Evolutionary conservation across 306 rosid genomes (phyloP).

Genomic region (Vigna hirtella): DNA sequence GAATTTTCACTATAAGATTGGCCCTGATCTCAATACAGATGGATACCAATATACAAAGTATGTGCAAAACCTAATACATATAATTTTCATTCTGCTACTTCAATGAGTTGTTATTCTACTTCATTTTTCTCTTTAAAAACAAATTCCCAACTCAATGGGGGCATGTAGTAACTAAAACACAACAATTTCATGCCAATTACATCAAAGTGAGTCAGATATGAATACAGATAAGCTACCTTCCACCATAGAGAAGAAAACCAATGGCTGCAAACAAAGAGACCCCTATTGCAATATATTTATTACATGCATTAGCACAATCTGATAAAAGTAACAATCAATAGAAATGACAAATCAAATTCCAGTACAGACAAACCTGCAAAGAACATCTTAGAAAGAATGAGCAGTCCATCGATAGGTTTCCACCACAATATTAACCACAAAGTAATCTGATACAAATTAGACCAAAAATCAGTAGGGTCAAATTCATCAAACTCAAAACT

Average conservation of each 20-base stretch:
- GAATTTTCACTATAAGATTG: not conserved
- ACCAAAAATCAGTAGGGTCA: conserved; percentile 31
- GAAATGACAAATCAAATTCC: not conserved
- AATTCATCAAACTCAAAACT: conserved; percentile 36
- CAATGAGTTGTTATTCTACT: not conserved
- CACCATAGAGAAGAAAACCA: conserved; percentile 91
- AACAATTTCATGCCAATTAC: conserved; percentile 12
- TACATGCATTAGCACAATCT: conserved; percentile 45
- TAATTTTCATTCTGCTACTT: too few species aligned
- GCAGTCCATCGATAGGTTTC: conserved; percentile 69
- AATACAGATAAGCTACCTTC: conserved; percentile 67
- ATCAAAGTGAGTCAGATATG: conserved; percentile 28
- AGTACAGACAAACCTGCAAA: conserved; percentile 73
- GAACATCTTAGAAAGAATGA: conserved; percentile 79
- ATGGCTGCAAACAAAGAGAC: conserved; percentile 84
- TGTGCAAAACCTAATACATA: too few species aligned
- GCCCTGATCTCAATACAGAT: not conserved
- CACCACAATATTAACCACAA: conserved; percentile 87
- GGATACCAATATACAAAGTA: conserved; percentile 1
- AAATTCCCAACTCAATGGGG: conserved; percentile 18
- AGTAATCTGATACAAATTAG: conserved; percentile 61
- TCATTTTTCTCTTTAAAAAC: conserved; percentile 10
- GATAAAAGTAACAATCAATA: conserved; percentile 30
- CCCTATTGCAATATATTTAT: conserved; percentile 56
- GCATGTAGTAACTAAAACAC: conserved; percentile 42